These are phyloP conservation scores for Penicillium sp. DNA, from an alignment of 2,329 filamentous ascomycete genomes.

Conservation along the genomic window DNA sequence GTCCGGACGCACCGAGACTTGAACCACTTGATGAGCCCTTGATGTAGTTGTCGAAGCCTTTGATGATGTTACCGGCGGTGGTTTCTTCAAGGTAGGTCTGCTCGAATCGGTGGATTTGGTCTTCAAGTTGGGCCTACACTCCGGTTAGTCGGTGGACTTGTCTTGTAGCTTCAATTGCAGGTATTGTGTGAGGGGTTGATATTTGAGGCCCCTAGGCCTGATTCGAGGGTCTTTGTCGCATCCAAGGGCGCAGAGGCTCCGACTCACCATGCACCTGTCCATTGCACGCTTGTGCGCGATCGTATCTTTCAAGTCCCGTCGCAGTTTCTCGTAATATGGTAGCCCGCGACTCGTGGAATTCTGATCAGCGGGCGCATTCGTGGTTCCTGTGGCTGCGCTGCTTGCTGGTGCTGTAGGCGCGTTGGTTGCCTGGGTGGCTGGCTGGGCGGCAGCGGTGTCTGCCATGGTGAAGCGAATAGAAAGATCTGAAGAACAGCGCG, in stretches of 20 bases:
- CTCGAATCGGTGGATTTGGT: slow-evolving; percentile 78
- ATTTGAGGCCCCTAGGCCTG: background rate
- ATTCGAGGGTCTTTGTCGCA: background rate
- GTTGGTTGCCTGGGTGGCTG: slow-evolving; percentile 19
- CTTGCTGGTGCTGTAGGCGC: slow-evolving; percentile 18
- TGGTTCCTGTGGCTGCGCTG: slow-evolving; percentile 18
- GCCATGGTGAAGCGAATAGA: slow-evolving; percentile 30
- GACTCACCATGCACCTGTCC: slow-evolving; percentile 56
- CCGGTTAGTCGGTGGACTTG: slow-evolving; percentile 1
- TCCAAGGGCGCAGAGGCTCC: background rate
- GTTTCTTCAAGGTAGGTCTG: slow-evolving; percentile 87
- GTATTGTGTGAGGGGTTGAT: background rate
- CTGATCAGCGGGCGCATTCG: slow-evolving; percentile 25
- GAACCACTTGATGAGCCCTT: slow-evolving; percentile 67
- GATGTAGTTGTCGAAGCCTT: slow-evolving; percentile 96
- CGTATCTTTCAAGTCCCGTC: slow-evolving; percentile 62
- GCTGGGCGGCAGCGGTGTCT: slow-evolving; percentile 38
- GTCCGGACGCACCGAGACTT: slow-evolving; percentile 27
- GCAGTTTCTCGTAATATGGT: slow-evolving; percentile 69
- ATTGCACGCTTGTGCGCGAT: slow-evolving; percentile 62
- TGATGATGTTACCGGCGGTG: slow-evolving; percentile 86
- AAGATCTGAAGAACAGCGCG: background rate
- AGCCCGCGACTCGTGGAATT: slow-evolving; percentile 40
- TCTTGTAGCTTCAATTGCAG: background rate
- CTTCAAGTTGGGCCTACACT: slow-evolving; percentile 61